Evolutionary conservation across 2,329 filamentous ascomycete genomes (phyloP).

Genomic region (Trichocomaceae sp.): DNA sequence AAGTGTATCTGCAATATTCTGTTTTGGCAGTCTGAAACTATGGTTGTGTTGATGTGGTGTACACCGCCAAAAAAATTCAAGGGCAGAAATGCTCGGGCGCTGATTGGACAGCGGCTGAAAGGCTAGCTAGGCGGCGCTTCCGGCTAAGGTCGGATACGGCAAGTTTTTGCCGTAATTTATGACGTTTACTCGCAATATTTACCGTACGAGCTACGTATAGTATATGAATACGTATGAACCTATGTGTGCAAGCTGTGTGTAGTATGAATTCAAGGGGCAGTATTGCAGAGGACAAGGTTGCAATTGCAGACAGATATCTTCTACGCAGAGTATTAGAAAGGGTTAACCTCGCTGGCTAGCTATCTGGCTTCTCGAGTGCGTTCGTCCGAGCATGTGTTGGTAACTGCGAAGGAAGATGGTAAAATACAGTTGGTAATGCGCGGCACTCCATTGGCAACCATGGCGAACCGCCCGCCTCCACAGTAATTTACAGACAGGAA

Average conservation of each 20-base stretch:
- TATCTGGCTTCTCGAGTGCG: no score
- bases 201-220: not conserved
- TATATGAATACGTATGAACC: not conserved
- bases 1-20: not conserved
- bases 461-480: not conserved
- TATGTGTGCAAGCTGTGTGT: no score
- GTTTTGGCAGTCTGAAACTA: not conserved
- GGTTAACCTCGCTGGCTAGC: no score
- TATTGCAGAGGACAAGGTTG: not conserved
- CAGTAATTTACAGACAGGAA: slow-evolving; percentile 5
- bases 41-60: not conserved
- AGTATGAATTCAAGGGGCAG: no score
- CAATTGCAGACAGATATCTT: not conserved
- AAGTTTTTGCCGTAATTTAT: slow-evolving; percentile 21
- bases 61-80: not conserved
- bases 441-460: slow-evolving; percentile 6
- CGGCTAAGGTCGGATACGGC: slow-evolving; percentile 10
- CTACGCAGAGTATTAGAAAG: no score
- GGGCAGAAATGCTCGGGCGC: slow-evolving; percentile 11
- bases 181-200: slow-evolving; percentile 19
- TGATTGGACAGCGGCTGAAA: slow-evolving; percentile 16
- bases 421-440: slow-evolving; percentile 4
- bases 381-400: not conserved
- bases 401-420: not conserved
- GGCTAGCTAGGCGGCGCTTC: slow-evolving; percentile 3